Evolutionary conservation across 768 basidiomycete genomes (phyloP), one percentile per base, ranked within the genome.

Genomic region (Tulasnella sp.): DNA sequence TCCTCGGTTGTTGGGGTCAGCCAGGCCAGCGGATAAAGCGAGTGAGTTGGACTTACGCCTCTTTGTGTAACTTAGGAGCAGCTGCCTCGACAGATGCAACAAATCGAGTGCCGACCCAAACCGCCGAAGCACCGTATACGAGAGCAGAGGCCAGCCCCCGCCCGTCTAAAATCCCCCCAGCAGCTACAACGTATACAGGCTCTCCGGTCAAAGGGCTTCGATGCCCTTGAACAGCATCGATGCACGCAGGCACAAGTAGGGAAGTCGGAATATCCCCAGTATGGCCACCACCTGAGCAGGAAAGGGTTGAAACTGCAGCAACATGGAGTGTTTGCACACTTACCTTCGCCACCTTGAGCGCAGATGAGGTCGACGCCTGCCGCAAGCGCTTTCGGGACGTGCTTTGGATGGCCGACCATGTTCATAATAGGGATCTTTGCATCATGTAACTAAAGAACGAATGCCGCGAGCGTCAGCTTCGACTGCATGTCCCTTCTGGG

Each of bases 41-140:
- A 79, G 64, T 12, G 42, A 73, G 34, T 92, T 92, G 9, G 93
- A 93, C 24, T 87, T 89, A 37, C 94, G 75, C 86, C 76, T 94
- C 89, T 84, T 94, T 94, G 85, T 94, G 93, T 82, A 85, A 89
- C 46, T 90, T 90, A 16, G 94, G 92, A 2, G 94, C 95, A 50
- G 92, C 93, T 0, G 95, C 94, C 85, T 96, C 94, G 50, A 89
- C 90, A 83, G 92, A 92, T 16, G 94, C 94, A 60, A 95, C 94
- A 84, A 96, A 96, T 54, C 94, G 91, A 6, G 94, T 96, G 58
- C 93, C 93, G 50, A 95, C 94, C 95, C 95, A 96, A 3, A 96
- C 93, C 69, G 92, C 95, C 3, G 92, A 88, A 6, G 95, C 95
- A 73, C 95, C 95, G 82, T 93, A 94, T 77, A 93, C 93, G 82